Evolutionary conservation across 192 early-diverging fungal species (phyloP).

Genomic region (Coemansia sp.): DNA sequence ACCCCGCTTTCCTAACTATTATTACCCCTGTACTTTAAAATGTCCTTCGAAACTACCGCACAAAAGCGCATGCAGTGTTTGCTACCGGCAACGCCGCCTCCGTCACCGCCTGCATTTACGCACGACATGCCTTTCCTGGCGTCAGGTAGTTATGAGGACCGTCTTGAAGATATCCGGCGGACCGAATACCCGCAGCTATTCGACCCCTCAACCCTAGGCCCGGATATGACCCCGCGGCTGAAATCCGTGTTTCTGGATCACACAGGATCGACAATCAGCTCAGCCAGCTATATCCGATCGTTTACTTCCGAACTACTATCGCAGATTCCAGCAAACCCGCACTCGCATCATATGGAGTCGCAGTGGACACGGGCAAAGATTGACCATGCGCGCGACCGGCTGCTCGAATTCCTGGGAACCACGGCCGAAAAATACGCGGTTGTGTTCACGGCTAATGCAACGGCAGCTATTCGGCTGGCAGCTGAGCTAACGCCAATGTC

Average conservation of each 20-base stretch:
- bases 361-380: conserved; percentile 53
- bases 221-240: conserved; percentile 18
- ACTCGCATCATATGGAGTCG: conserved; percentile 60
- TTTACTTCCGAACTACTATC: conserved; percentile 49
- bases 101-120: neutral
- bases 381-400: conserved; percentile 53
- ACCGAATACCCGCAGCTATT: conserved; percentile 60
- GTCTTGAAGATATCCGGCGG: conserved; percentile 49
- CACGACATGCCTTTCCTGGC: neutral
- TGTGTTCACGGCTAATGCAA: conserved; percentile 78
- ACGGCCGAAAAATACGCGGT: conserved; percentile 60
- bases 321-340: conserved; percentile 64
- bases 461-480: conserved; percentile 70
- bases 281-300: conserved; percentile 43
- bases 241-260: conserved; percentile 62
- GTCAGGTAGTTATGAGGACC: conserved; percentile 39
- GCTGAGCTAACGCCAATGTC: conserved; percentile 69
- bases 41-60: neutral
- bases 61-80: neutral
- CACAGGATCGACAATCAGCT: conserved; percentile 59
- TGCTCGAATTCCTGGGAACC: conserved; percentile 60
- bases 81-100: conserved; percentile 7
- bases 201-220: neutral
- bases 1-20: too few relatives aligned
- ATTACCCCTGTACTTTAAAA: too few relatives aligned